Evolutionary conservation across 805 yeast species (phyloP).

Genomic region (Maudiozyma bulderi): DNA sequence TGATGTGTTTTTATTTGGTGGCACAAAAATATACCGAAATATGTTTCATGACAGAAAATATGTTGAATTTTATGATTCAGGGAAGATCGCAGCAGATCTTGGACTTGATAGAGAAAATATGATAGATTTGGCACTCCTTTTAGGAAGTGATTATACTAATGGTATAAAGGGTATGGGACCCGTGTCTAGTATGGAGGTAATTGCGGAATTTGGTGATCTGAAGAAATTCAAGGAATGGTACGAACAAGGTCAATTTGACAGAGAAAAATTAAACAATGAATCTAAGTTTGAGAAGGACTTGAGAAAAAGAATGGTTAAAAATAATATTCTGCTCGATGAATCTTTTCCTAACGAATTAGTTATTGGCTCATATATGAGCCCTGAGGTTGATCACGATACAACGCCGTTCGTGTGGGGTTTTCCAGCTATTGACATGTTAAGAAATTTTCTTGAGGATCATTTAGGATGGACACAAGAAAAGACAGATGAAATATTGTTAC

Average conservation of each 20-base stretch:
- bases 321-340: conserved; percentile 49
- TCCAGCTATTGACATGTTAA: conserved; percentile 72
- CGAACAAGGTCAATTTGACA: conserved; percentile 33
- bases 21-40: conserved; percentile 72
- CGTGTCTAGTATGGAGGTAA: conserved; percentile 78
- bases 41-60: conserved; percentile 89
- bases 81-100: conserved; percentile 48
- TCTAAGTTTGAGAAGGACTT: conserved; percentile 48
- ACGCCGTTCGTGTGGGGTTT: conserved; percentile 82
- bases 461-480: conserved; percentile 74
- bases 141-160: conserved; percentile 93
- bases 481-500: conserved; percentile 76
- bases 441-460: conserved; percentile 56
- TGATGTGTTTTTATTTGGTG: conserved; percentile 92
- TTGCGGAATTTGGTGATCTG: conserved; percentile 67
- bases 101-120: conserved; percentile 56
- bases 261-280: conserved; percentile 33
- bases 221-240: conserved; percentile 34
- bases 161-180: conserved; percentile 94
- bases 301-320: conserved; percentile 41
- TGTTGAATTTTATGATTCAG: conserved; percentile 70
- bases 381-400: conserved; percentile 76
- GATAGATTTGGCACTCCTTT: conserved; percentile 70
- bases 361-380: conserved; percentile 61
- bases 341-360: conserved; percentile 65